Evolutionary conservation across 2,329 filamentous ascomycete genomes (phyloP).

Genomic region (Colletotrichum incanum): DNA sequence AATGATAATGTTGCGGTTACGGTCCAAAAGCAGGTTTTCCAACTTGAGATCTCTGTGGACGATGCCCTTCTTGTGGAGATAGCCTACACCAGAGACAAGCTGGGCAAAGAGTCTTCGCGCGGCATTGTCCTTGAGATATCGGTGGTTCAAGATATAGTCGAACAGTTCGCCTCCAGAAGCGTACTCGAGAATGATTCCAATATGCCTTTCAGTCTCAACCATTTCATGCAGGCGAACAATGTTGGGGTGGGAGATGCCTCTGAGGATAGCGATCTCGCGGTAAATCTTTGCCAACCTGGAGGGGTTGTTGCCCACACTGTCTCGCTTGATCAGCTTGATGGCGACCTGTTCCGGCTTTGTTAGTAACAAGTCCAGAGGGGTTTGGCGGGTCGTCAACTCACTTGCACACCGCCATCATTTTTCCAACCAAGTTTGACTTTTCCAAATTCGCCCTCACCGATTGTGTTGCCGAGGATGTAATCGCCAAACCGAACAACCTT

Average conservation of each 20-base stretch:
- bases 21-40: conserved; percentile 94
- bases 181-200: conserved; percentile 98
- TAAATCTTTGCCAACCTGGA: conserved; percentile 96
- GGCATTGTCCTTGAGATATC: conserved; percentile 94
- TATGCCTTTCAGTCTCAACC: conserved; percentile 97
- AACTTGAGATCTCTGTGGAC: conserved; percentile 97
- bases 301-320: conserved; percentile 89
- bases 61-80: conserved; percentile 98
- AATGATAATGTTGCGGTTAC: conserved; percentile 99
- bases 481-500: conserved; percentile 92
- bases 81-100: conserved; percentile 95
- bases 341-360: conserved; percentile 78
- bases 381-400: conserved; percentile 54
- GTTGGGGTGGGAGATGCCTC: conserved; percentile 91
- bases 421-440: conserved; percentile 85
- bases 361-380: conserved; percentile 37
- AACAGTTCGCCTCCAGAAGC: conserved; percentile 98
- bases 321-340: conserved; percentile 96
- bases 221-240: conserved; percentile 98
- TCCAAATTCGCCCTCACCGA: conserved; percentile 98
- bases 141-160: conserved; percentile 97
- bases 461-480: conserved; percentile 94
- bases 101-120: conserved; percentile 95
- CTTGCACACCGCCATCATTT: conserved; percentile 50
- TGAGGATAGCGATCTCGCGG: conserved; percentile 93